Conservation (phyloP, 2,329 filamentous ascomycete species). For the Fusarium sp. region DNA sequence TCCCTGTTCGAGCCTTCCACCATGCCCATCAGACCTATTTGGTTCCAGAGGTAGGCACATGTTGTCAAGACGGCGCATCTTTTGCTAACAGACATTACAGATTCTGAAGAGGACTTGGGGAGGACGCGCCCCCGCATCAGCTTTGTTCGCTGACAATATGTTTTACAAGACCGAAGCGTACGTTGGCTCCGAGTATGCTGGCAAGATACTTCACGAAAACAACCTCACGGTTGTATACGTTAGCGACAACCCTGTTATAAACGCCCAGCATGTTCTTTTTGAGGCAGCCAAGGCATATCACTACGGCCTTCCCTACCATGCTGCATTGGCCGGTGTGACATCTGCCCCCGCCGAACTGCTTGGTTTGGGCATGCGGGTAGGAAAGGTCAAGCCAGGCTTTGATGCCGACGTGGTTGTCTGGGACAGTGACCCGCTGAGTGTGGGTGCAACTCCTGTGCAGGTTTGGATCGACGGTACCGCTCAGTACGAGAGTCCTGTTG, state of each 20-base stretch:
- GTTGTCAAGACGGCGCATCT: accelerated
- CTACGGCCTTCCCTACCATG: constrained; percentile 70
- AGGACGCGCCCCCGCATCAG: constrained; percentile 64
- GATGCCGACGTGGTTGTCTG: constrained; percentile 71
- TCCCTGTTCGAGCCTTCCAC: constrained; percentile 73
- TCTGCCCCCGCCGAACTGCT: constrained; percentile 68
- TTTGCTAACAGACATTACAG: constrained; percentile 41
- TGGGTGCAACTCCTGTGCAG: constrained; percentile 68
- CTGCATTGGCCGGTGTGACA: constrained; percentile 67
- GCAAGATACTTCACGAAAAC: constrained; percentile 72
- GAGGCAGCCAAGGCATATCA: constrained; percentile 70
- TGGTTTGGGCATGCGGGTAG: constrained; percentile 66
- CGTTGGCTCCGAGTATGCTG: constrained; percentile 71
- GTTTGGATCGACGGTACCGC: constrained; percentile 72
- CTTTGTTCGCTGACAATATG: constrained; percentile 78
- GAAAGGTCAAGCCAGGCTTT: constrained; percentile 70
- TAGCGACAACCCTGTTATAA: constrained; percentile 76
- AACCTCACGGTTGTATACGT: constrained; percentile 75
- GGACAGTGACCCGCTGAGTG: constrained; percentile 70
- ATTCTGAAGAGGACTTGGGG: constrained; percentile 68
- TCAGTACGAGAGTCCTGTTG: constrained; percentile 64
- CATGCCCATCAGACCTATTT: constrained; percentile 75
- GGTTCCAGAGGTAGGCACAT: constrained; percentile 67
- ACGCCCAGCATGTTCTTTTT: constrained; percentile 75
- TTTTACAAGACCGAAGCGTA: constrained; percentile 77